Evolutionary conservation across 257 asterid species (phyloP).

Genomic region (Solanum rostratum): DNA sequence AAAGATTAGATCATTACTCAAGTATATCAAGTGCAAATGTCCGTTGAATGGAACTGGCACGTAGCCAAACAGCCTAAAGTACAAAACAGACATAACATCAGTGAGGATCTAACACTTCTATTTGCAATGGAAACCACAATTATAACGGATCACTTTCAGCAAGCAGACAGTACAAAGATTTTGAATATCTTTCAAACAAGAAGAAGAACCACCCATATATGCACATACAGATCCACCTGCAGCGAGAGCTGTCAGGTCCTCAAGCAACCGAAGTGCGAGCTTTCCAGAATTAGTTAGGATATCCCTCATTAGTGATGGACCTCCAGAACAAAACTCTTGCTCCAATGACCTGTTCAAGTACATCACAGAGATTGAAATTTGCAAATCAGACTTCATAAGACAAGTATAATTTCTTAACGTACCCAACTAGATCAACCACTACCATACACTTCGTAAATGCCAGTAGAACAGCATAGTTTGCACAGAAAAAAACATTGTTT

Average conservation of each 20-base stretch:
- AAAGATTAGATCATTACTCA: constrained; percentile 54
- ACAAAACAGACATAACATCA: constrained; percentile 10
- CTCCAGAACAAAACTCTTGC: constrained; percentile 56
- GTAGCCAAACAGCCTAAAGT: constrained; percentile 84
- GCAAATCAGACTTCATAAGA: background rate
- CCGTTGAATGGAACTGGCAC: constrained; percentile 65
- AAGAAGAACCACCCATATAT: background rate
- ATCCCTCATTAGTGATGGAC: constrained; percentile 47
- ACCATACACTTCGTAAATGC: background rate
- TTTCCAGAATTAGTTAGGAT: constrained; percentile 60
- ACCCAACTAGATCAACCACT: background rate
- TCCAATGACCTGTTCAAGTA: constrained; percentile 61
- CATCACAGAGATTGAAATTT: background rate
- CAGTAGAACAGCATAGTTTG: background rate
- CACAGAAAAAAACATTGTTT: background rate
- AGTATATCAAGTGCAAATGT: constrained; percentile 91
- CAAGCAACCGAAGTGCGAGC: constrained; percentile 91
- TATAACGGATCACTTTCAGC: background rate
- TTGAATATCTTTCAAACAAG: background rate
- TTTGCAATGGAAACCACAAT: background rate
- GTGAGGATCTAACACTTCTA: constrained; percentile 1
- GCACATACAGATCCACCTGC: constrained; percentile 99
- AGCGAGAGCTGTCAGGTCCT: constrained; percentile 98
- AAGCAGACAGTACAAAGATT: background rate
- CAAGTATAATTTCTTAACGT: background rate